phyloP scores from a whole-genome alignment of 2,329 filamentous ascomycete species.

The Pyrenophora tritici-repentis region DNA sequence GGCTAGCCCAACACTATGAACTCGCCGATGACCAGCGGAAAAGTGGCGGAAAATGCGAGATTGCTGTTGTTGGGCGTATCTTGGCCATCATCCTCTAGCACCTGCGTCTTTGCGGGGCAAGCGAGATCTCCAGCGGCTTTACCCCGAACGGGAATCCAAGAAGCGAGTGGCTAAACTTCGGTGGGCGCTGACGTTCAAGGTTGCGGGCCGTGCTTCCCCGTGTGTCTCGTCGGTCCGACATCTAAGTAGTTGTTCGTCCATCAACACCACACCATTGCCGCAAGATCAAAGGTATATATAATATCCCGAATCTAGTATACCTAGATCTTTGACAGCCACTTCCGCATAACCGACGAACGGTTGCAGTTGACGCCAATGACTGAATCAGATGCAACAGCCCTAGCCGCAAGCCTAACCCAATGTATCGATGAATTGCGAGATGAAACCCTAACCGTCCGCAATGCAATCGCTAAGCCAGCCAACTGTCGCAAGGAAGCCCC shows the following conservation, averaged over 20 bases:
- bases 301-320: too few relatives aligned
- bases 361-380: too few relatives aligned
- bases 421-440: slow-evolving; percentile 19
- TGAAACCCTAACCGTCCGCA: slow-evolving; percentile 8
- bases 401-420: slow-evolving; percentile 6
- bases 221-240: not conserved
- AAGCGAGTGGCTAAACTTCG: slow-evolving; percentile 12
- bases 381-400: not conserved
- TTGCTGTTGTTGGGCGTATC: not conserved
- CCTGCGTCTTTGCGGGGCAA: not conserved
- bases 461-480: not conserved
- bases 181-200: not conserved
- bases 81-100: not conserved
- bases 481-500: not conserved
- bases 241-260: not conserved
- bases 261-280: too few relatives aligned
- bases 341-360: too few relatives aligned
- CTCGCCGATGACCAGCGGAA: not conserved
- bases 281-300: too few relatives aligned
- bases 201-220: slow-evolving; percentile 6
- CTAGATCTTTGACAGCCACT: not conserved
- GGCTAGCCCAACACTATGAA: not conserved
- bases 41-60: not conserved
- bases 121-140: slow-evolving; percentile 1
- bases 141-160: slow-evolving; percentile 2